A percentile compares a stretch with the other conserved stretches of the same genome.
Conservation (phyloP, 2,329 filamentous ascomycete genomes). For the Fusarium kyushuense region DNA sequence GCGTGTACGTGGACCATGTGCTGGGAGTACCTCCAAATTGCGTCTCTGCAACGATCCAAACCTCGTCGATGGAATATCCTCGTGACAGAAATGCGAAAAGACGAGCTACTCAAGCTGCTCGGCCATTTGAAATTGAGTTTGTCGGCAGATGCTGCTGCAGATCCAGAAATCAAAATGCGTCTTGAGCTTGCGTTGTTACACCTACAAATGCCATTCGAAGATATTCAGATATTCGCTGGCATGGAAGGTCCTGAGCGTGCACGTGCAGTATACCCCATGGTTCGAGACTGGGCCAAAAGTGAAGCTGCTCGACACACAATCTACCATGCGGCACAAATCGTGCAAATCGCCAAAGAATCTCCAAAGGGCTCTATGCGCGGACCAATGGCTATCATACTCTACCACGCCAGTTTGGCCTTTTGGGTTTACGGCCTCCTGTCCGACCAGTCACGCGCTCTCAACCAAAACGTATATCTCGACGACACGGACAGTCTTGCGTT, state of each 20-base stretch:
- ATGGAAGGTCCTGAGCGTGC: constrained; percentile 57
- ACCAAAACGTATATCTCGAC: constrained; percentile 19
- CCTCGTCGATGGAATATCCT: constrained; percentile 48
- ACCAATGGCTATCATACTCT: constrained; percentile 46
- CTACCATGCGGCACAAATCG: constrained; percentile 49
- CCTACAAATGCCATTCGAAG: constrained; percentile 57
- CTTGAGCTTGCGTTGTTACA: constrained; percentile 53
- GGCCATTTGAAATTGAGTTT: constrained; percentile 33
- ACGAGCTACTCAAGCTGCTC: constrained; percentile 48
- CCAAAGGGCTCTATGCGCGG: constrained; percentile 38
- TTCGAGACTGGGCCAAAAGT: constrained; percentile 54
- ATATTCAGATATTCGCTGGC: constrained; percentile 58
- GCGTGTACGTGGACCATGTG: constrained; percentile 46
- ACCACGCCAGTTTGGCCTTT: constrained; percentile 48
- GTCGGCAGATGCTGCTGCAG: neutral
- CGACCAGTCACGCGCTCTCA: neutral
- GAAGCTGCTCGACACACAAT: constrained; percentile 51
- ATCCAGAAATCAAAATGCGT: constrained; percentile 48
- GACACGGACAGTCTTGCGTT: constrained; percentile 18
- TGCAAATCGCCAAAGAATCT: constrained; percentile 37
- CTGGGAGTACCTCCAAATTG: constrained; percentile 51
- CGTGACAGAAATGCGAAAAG: constrained; percentile 44
- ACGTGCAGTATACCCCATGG: constrained; percentile 49
- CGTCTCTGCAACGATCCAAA: constrained; percentile 39
- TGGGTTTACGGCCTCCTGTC: constrained; percentile 44